Evolutionary conservation across 2,329 filamentous ascomycete genomes (phyloP), one percentile per base, ranked within the genome.

Genomic region (Aureobasidium lini): DNA sequence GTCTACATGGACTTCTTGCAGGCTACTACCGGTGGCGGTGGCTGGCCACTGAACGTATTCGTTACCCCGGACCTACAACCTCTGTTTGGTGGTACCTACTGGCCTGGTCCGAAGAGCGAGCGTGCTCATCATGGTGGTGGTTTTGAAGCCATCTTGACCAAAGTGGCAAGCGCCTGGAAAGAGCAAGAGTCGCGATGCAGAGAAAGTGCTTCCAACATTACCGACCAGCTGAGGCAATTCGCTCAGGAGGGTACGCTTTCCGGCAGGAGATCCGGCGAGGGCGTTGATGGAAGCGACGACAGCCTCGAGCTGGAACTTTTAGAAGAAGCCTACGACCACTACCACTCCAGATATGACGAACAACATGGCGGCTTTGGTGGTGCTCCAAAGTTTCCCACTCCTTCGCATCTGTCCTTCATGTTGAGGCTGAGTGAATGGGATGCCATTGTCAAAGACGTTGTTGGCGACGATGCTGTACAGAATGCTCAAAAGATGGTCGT

Each of bases 1-100:
- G 92, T 97, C 64, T 97, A 97, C 73, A 96, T 96, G 90, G 96
- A 96, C 76, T 99, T 96, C 72, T 87, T 96, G 42, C 91, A 96
- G 71, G 93, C 93, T 1, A 93, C 94, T 10, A 95, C 88, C 61
- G 91, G 89, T 18, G 87, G 84, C 1, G 93, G 91, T 9, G 94
- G 94, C 40, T 97, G 94, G 92, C 94, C 94, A 1, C 76, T 97
- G 62, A 97, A 96, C 69, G 86, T 96, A n/a, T 97, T 99, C 71
- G 81, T 97, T 32, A 99, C 94, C 0, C 91, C 94, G 0, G 87
- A 95, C 65, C 81, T 97, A 29, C 87, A 96, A 69, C 94, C 94
- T 0, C 88, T 99, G 9, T 97, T 96, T 73, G 94, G 94, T 39
- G 93, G 93, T 28, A 96, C 93, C 8, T 97, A 96, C 73, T 97